Percentiles rank a stretch among this genome's conserved stretches.
phyloP scores from a whole-genome alignment of 202 grass and related monocot species.

The Zoysia matrella region DNA sequence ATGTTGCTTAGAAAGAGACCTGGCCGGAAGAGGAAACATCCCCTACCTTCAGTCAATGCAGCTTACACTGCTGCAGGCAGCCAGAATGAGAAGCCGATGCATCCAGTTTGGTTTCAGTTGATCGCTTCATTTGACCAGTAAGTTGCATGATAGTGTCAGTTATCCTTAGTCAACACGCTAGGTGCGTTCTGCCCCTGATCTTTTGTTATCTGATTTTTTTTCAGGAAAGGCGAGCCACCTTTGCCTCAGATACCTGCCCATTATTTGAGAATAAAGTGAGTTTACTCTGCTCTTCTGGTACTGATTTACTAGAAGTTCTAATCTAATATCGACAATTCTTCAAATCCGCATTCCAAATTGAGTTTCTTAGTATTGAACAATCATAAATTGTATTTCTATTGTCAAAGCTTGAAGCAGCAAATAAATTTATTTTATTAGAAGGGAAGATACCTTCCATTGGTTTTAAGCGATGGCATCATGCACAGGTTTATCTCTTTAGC shows the following conservation, averaged over 20 bases:
- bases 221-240: constrained; percentile 64
- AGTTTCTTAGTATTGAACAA: constrained; percentile 31
- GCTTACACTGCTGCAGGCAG: constrained; percentile 37
- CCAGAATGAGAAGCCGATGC: constrained; percentile 39
- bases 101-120: constrained; percentile 74
- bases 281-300: constrained; percentile 33
- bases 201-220: constrained; percentile 43
- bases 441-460: constrained; percentile 18
- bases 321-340: constrained; percentile 22
- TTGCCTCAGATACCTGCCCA: constrained; percentile 74
- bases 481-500: constrained; percentile 2
- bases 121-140: constrained; percentile 84
- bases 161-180: constrained; percentile 3
- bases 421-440: not conserved
- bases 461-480: not conserved
- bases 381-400: constrained; percentile 25
- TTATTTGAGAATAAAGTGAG: constrained; percentile 90
- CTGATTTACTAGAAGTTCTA: constrained; percentile 15
- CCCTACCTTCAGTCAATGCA: constrained; percentile 36
- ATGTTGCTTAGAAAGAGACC: constrained; percentile 54
- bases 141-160: constrained; percentile 38
- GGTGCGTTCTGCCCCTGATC: constrained; percentile 5
- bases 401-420: constrained; percentile 18
- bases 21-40: constrained; percentile 50
- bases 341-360: constrained; percentile 6